Conservation (phyloP, 108 stramenopile genomes). For the Cyclotella baltica region DNA sequence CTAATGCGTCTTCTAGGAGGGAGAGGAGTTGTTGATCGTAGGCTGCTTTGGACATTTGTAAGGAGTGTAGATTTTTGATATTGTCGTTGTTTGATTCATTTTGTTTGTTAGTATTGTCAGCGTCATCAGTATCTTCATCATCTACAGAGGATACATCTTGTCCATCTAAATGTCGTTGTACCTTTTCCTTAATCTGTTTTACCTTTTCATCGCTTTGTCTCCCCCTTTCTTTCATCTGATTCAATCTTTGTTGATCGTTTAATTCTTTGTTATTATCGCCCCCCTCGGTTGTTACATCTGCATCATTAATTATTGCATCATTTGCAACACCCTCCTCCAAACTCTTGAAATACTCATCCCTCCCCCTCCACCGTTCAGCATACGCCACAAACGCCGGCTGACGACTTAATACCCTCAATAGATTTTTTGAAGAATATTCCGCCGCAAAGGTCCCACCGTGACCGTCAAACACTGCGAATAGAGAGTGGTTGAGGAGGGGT, state of each 20-base stretch:
- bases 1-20: slow-evolving; percentile 55
- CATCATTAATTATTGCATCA: background rate
- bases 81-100: background rate
- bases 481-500: slow-evolving; percentile 58
- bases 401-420: slow-evolving; percentile 57
- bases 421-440: slow-evolving; percentile 57
- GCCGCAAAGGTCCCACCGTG: slow-evolving; percentile 85
- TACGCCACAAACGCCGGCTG: slow-evolving; percentile 58
- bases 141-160: slow-evolving; percentile 1
- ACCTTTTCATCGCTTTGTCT: slow-evolving; percentile 45
- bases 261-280: background rate
- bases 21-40: slow-evolving; percentile 44
- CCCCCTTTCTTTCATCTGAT: slow-evolving; percentile 26
- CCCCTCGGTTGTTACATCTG: no score
- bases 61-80: background rate
- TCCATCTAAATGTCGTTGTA: slow-evolving; percentile 24
- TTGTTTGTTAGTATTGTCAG: background rate
- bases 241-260: slow-evolving; percentile 8
- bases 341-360: slow-evolving; percentile 24
- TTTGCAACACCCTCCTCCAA: background rate
- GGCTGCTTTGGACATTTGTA: slow-evolving; percentile 30
- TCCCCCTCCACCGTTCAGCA: slow-evolving; percentile 39
- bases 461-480: slow-evolving; percentile 85
- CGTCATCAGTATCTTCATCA: background rate
- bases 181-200: slow-evolving; percentile 36